Base-by-base conservation (phyloP, 2,329 filamentous ascomycete species). In the Monosporascus ibericus region DNA sequence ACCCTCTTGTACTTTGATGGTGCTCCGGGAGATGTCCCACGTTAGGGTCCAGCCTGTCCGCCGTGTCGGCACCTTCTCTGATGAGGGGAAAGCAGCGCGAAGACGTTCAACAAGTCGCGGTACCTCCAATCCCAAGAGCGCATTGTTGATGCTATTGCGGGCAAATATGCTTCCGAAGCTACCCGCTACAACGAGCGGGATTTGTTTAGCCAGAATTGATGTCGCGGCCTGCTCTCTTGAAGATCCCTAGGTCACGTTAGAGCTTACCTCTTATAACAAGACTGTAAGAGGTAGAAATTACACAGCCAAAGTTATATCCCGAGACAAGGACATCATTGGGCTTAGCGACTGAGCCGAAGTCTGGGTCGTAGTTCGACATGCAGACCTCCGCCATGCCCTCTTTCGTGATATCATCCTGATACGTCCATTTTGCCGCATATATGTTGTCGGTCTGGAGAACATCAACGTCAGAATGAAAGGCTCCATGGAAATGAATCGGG, bases 341-440 rank as follows among this genome's bases (percentile, higher is more conserved):
- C 58, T 80, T 79, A 46, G 87, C 85, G 37, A 85, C 75, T 1
- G 72, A 68, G 9, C 77, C 69, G 67, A 96, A 96, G 0, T 75
- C 67, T 0, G 79, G 72, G 66, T 97, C 92, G 72, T 96, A 97
- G 77, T 97, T 97, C 67, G 87, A 81, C 91, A 97, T 96, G 70
- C 88, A 92, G 0, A 92, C 91, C 59, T 88, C 76, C 0, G 90
- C 90, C 92, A 97, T 96, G 52, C 83, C 83, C 56, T 90, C 86
- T 0, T 72, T 75, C 0, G 87, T 74, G 1, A 97, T 78, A 62
- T 88, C 80, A 65, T 97, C 92, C 66, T 95, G 90, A 71, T 97
- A 99, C 0, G 92, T 96, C 22, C 22, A 24, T 24, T 24, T 24
- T 24, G 3, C 22, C 22, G 22, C 22, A 24, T 96, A 96, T 68